Evolutionary conservation across 192 early-diverging fungal genomes (phyloP), one percentile per base, ranked within the genome.

Genomic region (Cetraspora pellucida): DNA sequence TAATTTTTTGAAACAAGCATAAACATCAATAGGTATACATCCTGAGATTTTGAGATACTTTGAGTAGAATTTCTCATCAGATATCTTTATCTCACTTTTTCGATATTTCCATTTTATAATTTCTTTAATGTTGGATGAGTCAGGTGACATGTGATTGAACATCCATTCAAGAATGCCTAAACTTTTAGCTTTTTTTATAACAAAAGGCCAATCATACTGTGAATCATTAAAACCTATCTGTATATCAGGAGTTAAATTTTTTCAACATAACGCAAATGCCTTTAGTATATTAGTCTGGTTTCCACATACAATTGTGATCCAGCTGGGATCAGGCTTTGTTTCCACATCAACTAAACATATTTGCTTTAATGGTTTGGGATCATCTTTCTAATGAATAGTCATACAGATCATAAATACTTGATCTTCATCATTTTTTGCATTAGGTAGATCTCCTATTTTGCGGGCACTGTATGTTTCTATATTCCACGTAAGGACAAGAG

Each of bases 31-130:
- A 21, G 45, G 10, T 21, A 69, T 27, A 25, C 45, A 69, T 10
- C 45, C 67, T 5, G 67, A 31, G 23, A 69, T 69, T 69, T 69
- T 69, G 23, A 69, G 67, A 69, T 69, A 21, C 23, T 69, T 69
- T n/a, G 28, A 66, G 30, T 66, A 30, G 37, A 66, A 66, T 11
- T 66, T 66, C 37, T n/a, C n/a, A n/a, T n/a, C n/a, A n/a, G n/a
- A n/a, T n/a, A n/a, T n/a, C n/a, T n/a, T n/a, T n/a, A n/a, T n/a
- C n/a, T 30, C 67, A 25, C 23, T 69, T 16, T 57, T 16, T 57
- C 19, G 8, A n/a, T 57, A 21, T 57, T 57, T 4, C 19, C 55
- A 11, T 57, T 57, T 57, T 57, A n/a, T 59, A 59, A 59, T 59
- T 23, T 59, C 25, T 59, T 28, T 21, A 10, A 49, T 6, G 47